Conservation (phyloP, 768 basidiomycete species). For the Mycena galopus region DNA sequence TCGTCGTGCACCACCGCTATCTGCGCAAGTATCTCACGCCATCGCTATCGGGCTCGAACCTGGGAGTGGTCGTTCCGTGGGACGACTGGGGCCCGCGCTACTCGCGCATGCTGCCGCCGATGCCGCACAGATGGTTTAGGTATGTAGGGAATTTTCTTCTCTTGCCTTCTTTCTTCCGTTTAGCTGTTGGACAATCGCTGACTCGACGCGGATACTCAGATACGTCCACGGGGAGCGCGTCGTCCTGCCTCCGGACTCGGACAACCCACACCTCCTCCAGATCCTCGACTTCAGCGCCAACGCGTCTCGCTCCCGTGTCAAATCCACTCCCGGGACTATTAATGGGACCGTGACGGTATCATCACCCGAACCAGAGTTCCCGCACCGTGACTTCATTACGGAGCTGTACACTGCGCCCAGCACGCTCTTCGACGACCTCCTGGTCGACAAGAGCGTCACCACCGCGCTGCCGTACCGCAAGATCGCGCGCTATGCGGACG, state of each 20-base stretch:
- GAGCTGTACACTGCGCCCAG: not conserved
- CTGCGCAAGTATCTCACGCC: slow-evolving; percentile 16
- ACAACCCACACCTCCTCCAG: slow-evolving; percentile 2
- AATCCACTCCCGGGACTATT: too few relatives aligned
- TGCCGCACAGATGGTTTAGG: slow-evolving; percentile 21
- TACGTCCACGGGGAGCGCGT: slow-evolving; percentile 37
- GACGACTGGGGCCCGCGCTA: slow-evolving; percentile 31
- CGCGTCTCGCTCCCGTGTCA: not conserved
- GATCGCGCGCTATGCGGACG: not conserved
- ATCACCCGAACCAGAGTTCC: not conserved
- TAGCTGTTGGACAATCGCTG: too few relatives aligned
- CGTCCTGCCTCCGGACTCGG: slow-evolving; percentile 17
- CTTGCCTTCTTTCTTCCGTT: too few relatives aligned
- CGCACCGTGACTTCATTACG: not conserved
- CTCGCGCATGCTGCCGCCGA: slow-evolving; percentile 24
- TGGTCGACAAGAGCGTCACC: not conserved
- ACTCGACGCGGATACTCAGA: not conserved
- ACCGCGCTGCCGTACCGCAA: slow-evolving; percentile 9
- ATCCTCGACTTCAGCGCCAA: slow-evolving; percentile 28
- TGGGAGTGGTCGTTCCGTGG: slow-evolving; percentile 12
- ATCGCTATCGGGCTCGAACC: not conserved
- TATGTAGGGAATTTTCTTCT: not conserved
- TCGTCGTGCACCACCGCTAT: slow-evolving; percentile 29
- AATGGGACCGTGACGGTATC: not conserved
- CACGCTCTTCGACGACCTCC: not conserved